Conservation (phyloP, 2,329 filamentous ascomycete genomes). For the Claviceps sp. region DNA sequence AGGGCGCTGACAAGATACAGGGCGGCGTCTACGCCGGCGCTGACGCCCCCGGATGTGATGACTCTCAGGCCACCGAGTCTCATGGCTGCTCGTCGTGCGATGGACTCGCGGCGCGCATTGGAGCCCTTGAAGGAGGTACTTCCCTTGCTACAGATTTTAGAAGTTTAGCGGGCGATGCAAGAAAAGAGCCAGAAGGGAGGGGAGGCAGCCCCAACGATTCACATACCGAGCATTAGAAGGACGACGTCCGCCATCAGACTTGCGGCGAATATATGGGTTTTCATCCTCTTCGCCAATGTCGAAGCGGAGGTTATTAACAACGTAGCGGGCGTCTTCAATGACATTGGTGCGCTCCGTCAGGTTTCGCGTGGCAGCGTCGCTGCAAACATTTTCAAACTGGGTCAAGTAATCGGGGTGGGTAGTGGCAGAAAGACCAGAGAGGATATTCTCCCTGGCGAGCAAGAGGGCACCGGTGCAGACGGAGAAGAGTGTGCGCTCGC, state of each 20-base stretch:
- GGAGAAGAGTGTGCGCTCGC: slow-evolving; percentile 70
- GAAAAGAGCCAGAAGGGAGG: too few species aligned
- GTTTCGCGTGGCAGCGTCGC: slow-evolving; percentile 55
- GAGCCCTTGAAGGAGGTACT: slow-evolving; percentile 70
- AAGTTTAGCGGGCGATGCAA: too few species aligned
- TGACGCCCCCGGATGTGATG: slow-evolving; percentile 67
- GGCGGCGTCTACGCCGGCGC: slow-evolving; percentile 69
- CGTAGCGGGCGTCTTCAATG: slow-evolving; percentile 67
- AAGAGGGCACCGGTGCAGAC: slow-evolving; percentile 70
- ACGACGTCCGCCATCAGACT: slow-evolving; percentile 50
- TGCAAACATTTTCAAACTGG: slow-evolving; percentile 69
- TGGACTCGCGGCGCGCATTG: slow-evolving; percentile 64
- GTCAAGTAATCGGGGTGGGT: slow-evolving; percentile 73
- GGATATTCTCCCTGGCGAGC: slow-evolving; percentile 62
- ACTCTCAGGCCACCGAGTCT: slow-evolving; percentile 57
- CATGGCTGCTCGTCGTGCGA: slow-evolving; percentile 64
- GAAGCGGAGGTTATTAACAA: slow-evolving; percentile 84
- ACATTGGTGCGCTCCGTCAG: slow-evolving; percentile 69
- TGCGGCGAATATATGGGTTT: slow-evolving; percentile 71
- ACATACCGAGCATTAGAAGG: slow-evolving; percentile 48
- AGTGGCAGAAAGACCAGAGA: slow-evolving; percentile 67
- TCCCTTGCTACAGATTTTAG: slow-evolving; percentile 47
- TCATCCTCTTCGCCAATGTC: slow-evolving; percentile 70
- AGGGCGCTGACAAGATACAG: slow-evolving; percentile 76
- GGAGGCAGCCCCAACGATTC: too few species aligned